These are phyloP conservation scores for Yarrowia sp. DNA, from an alignment of 805 yeast genomes.

Conservation along the genomic window DNA sequence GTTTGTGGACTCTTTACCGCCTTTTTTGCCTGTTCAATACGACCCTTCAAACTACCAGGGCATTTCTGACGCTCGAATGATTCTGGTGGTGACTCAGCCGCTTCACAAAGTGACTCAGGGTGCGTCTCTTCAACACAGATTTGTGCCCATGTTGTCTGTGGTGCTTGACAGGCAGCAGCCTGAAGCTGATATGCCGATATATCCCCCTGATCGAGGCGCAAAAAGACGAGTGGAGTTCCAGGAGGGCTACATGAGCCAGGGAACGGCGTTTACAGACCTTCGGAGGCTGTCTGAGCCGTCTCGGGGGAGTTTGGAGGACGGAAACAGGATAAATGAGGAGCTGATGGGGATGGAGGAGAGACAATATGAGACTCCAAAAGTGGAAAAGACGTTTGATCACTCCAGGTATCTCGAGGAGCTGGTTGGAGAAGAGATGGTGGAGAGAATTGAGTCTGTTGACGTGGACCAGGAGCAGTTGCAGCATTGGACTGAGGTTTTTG, in stretches of 20 bases:
- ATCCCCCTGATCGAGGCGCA: neutral
- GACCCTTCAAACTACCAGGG: neutral
- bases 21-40: neutral
- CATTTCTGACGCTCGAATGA: slow-evolving; percentile 2
- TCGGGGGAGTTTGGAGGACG: neutral
- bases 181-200: neutral
- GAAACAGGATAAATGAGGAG: neutral
- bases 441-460: neutral
- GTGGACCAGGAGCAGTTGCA: neutral
- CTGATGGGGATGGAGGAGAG: neutral
- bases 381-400: neutral
- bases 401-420: neutral
- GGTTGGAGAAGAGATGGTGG: neutral
- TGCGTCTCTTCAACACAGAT: neutral
- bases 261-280: neutral
- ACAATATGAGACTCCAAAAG: no score
- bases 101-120: neutral
- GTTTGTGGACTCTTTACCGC: neutral
- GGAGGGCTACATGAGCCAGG: neutral
- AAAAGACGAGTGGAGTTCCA: neutral
- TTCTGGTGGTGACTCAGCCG: neutral
- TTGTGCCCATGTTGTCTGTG: neutral
- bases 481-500: neutral
- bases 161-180: neutral
- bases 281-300: neutral